Evolutionary conservation across 2,329 filamentous ascomycete genomes (phyloP), one percentile per base, ranked within the genome.

Genomic region (Cladophialophora psammophila): DNA sequence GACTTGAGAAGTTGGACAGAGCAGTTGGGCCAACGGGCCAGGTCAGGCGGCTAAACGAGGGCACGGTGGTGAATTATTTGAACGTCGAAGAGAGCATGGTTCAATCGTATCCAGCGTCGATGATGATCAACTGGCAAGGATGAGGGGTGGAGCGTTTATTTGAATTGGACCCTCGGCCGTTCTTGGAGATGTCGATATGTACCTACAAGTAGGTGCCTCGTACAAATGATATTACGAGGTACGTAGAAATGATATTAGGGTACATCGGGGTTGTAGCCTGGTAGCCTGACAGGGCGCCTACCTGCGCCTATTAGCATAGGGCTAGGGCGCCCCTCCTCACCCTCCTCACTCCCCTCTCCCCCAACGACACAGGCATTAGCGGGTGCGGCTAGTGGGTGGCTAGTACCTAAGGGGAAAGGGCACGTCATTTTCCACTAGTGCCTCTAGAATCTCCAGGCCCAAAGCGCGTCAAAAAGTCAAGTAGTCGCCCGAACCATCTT

Each of bases 71-170:
- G 26, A 63, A 15, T 20, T 69, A 69, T 48, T 40, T 69, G 12
- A 64, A 70, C 36, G 35, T 63, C 13, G 68, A 67, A 75, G 38
- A 76, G 20, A 78, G 77, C 56, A 73, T 73, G 31, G 77, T 76
- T 63, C 78, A 74, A 36, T 76, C 80, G 5, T 80, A 79, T 65
- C 80, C 80, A 15, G 74, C 74, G 6, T 80, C 78, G 2, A 80
- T 82, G 79, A 81, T 81, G 71, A 74, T 82, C 9, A 75, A 77
- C 57, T 82, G 80, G 80, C 77, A 81, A 71, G 78, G 6, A 38
- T 34, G 36, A n/a, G n/a, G n/a, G n/a, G n/a, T n/a, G n/a, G n/a
- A n/a, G n/a, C n/a, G n/a, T n/a, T n/a, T n/a, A 26, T 26, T 26
- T 26, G 3, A 26, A 26, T 26, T 3, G 26, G 26, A 2, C 26